Percentiles rank a stretch among this genome's conserved stretches.
These are phyloP conservation scores for Podospora anserina DNA, from an alignment of 495 filamentous ascomycete genomes.

Conservation along the genomic window DNA sequence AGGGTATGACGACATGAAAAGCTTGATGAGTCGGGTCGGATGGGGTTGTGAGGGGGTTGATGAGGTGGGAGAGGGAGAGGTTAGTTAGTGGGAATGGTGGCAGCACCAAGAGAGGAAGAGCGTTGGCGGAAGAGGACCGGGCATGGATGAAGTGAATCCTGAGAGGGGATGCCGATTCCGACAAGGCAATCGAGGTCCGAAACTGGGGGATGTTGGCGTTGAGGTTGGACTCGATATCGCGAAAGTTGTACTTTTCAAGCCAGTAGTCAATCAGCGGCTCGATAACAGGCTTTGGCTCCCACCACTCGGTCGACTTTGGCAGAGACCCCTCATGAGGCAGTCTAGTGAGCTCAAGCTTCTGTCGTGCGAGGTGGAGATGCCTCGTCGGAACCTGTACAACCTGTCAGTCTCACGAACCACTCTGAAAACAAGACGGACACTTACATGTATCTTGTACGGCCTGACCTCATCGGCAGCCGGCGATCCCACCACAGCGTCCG, in stretches of 20 bases:
- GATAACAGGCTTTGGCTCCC: conserved; percentile 46
- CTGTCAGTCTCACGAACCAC: background rate
- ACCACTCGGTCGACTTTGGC: conserved; percentile 20
- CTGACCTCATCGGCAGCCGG: conserved; percentile 37
- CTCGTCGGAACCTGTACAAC: conserved; percentile 44
- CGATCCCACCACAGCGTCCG: background rate
- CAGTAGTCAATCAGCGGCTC: conserved; percentile 55
- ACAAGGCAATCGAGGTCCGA: conserved; percentile 48
- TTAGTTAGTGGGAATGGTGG: conserved; percentile 71
- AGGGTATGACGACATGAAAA: conserved; percentile 69
- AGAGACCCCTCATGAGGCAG: conserved; percentile 48
- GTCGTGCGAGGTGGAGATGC: conserved; percentile 51
- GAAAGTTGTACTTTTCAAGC: conserved; percentile 62
- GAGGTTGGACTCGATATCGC: conserved; percentile 51
- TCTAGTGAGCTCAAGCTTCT: conserved; percentile 55
- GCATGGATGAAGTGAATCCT: conserved; percentile 57
- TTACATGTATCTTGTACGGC: conserved; percentile 51
- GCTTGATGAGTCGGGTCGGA: conserved; percentile 44
- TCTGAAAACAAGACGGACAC: conserved; percentile 22
- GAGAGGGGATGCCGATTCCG: conserved; percentile 27
- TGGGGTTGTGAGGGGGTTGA: conserved; percentile 54
- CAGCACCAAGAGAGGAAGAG: conserved; percentile 59
- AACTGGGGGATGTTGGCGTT: conserved; percentile 59
- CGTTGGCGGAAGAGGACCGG: conserved; percentile 44
- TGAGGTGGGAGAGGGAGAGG: conserved; percentile 61